Percentiles rank a stretch among this genome's conserved stretches.
Evolutionary conservation across 1,284 basidiomycete species (phyloP).

Genomic region (Schizopora paradoxa): DNA sequence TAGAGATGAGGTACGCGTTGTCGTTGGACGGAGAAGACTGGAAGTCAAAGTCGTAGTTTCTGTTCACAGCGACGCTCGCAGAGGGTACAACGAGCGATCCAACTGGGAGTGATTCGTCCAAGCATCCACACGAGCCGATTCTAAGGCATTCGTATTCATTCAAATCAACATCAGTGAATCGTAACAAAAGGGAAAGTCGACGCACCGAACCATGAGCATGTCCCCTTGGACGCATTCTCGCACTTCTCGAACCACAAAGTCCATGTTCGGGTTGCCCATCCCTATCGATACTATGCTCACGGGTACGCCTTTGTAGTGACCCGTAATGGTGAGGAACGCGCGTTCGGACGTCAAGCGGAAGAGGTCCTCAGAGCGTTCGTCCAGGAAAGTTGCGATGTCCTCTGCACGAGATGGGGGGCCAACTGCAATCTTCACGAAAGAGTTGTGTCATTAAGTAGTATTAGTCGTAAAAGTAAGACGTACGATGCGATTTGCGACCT

Average conservation of each 20-base stretch:
- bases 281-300: constrained; percentile 77
- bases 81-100: constrained; percentile 71
- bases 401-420: constrained; percentile 68
- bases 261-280: constrained; percentile 78
- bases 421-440: constrained; percentile 56
- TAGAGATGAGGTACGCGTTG: constrained; percentile 57
- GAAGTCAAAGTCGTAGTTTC: constrained; percentile 79
- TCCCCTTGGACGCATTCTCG: constrained; percentile 75
- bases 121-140: constrained; percentile 75
- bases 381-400: constrained; percentile 55
- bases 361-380: constrained; percentile 37
- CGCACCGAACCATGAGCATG: constrained; percentile 69
- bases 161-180: constrained; percentile 7
- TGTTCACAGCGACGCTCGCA: constrained; percentile 58
- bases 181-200: neutral
- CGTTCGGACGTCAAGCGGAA: constrained; percentile 69
- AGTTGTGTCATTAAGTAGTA: constrained; percentile 2
- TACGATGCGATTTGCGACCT: constrained; percentile 80
- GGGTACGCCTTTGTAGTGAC: constrained; percentile 63
- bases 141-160: constrained; percentile 31
- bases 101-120: constrained; percentile 63
- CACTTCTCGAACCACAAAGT: constrained; percentile 81
- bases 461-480: constrained; percentile 22
- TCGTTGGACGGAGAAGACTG: constrained; percentile 31
- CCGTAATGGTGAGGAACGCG: constrained; percentile 78